These are phyloP conservation scores for Krasilnikovozyma curviuscula DNA, from an alignment of 768 basidiomycete species.

Conservation along the genomic window DNA sequence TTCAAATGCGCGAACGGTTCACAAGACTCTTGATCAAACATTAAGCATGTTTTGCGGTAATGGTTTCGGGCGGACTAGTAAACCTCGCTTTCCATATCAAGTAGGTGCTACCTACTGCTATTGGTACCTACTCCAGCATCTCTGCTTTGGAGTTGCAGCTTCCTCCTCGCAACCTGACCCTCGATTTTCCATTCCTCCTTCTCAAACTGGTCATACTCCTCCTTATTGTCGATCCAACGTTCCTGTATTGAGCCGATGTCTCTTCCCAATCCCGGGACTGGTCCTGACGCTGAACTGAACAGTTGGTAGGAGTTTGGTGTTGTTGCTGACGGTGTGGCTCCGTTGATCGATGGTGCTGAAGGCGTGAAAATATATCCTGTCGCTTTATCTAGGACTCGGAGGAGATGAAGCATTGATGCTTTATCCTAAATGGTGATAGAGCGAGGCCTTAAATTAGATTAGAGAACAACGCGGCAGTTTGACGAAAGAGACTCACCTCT, in stretches of 20 bases:
- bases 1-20: too few species aligned
- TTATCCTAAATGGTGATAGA: constrained; percentile 49
- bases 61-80: too few species aligned
- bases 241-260: constrained; percentile 66
- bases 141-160: too few species aligned
- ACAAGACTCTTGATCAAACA: too few species aligned
- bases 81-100: too few species aligned
- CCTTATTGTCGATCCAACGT: constrained; percentile 72
- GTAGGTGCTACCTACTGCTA: too few species aligned
- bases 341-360: constrained; percentile 23
- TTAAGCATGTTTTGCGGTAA: too few species aligned
- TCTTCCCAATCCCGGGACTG: constrained; percentile 17
- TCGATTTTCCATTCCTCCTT: constrained; percentile 55
- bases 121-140: too few species aligned
- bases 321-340: constrained; percentile 20
- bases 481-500: constrained; percentile 38
- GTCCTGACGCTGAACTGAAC: constrained; percentile 39
- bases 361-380: constrained; percentile 82
- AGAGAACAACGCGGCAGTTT: neutral
- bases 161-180: constrained; percentile 33
- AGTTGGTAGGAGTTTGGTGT: constrained; percentile 46
- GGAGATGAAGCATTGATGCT: constrained; percentile 76
- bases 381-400: constrained; percentile 66
- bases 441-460: neutral
- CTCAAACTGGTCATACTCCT: constrained; percentile 67